Percentiles rank a stretch among this genome's conserved stretches.
These are phyloP conservation scores for Dactylorhiza incarnata DNA, from an alignment of 106 monocot genomes.

Conservation along the genomic window DNA sequence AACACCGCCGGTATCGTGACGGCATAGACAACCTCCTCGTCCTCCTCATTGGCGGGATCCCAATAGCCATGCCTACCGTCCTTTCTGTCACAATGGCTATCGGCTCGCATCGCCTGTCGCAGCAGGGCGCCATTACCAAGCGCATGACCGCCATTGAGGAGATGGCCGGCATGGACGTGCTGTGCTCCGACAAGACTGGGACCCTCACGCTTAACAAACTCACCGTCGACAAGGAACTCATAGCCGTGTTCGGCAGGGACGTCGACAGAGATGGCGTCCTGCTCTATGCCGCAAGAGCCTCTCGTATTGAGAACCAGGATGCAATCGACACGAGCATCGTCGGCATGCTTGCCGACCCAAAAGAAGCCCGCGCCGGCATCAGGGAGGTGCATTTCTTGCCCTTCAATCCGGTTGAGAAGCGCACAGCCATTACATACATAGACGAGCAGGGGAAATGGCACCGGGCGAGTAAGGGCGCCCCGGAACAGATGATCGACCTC, in stretches of 20 bases:
- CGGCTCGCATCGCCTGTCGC: no score
- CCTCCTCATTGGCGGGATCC: conserved; percentile 66
- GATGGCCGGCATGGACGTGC: no score
- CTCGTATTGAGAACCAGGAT: conserved; percentile 48
- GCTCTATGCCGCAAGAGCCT: conserved; percentile 42
- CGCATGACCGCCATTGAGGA: no score
- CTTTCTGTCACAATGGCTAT: conserved; percentile 27
- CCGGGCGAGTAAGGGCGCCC: conserved; percentile 44
- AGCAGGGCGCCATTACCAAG: no score
- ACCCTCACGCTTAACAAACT: conserved; percentile 67
- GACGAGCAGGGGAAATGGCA: conserved; percentile 41
- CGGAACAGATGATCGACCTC: conserved; percentile 46
- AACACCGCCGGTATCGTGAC: conserved; percentile 38
- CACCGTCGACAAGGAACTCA: conserved; percentile 50
- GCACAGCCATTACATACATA: conserved; percentile 47
- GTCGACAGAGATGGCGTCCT: conserved; percentile 32
- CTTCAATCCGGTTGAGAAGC: conserved; percentile 51
- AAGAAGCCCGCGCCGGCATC: conserved; percentile 47
- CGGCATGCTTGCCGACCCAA: conserved; percentile 41
- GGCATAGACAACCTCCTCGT: conserved; percentile 74
- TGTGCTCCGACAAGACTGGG: conserved; percentile 44
- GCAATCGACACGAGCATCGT: conserved; percentile 56
- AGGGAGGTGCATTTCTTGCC: conserved; percentile 41
- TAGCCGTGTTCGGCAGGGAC: conserved; percentile 43
- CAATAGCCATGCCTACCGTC: conserved; percentile 72